A percentile compares a stretch with the other conserved stretches of the same genome.
Evolutionary conservation across 75 land plant species (phyloP).

Genomic region (Pinus albicaulis): DNA sequence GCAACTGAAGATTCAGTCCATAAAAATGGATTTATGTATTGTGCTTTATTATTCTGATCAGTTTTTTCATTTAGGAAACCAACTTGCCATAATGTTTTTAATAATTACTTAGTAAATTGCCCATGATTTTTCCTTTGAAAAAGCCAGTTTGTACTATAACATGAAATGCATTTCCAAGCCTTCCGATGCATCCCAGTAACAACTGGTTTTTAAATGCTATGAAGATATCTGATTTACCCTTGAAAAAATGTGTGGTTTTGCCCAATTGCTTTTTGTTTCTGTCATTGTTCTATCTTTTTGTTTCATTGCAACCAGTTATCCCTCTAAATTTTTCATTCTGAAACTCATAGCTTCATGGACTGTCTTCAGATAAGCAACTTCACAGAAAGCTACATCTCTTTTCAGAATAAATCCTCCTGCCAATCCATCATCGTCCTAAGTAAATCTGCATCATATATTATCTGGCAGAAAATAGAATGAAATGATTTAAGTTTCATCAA

Average conservation of each 20-base stretch:
- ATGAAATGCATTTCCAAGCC: background rate
- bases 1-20: background rate
- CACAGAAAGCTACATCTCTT: constrained; percentile 16
- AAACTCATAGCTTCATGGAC: no score
- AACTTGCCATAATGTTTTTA: background rate
- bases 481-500: background rate
- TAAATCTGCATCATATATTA: background rate
- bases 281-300: background rate
- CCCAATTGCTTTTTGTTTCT: background rate
- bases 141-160: background rate
- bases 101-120: background rate
- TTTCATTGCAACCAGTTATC: no score
- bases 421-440: constrained; percentile 14
- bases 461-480: background rate
- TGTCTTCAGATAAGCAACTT: background rate
- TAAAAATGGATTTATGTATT: background rate
- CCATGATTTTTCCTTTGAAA: background rate
- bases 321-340: no score
- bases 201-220: background rate
- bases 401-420: constrained; percentile 16
- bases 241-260: background rate
- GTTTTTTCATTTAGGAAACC: background rate
- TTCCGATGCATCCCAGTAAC: background rate
- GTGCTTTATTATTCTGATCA: background rate
- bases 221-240: background rate